Conservation (phyloP, 2,329 filamentous ascomycete genomes). For the Ceratocystis variospora region DNA sequence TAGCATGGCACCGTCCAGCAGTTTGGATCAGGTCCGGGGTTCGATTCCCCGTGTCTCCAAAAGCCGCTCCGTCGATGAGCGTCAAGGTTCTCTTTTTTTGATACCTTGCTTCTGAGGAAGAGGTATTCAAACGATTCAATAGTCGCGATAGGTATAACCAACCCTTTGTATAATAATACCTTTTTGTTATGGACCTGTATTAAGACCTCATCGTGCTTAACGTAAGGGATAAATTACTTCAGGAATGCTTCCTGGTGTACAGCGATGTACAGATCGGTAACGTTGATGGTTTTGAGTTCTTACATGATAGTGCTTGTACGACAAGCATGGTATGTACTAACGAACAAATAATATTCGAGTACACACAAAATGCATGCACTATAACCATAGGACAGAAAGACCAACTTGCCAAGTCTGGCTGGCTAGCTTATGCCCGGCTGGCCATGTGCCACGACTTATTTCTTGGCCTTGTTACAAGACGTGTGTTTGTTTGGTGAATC, state of each 20-base stretch:
- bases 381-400: no score
- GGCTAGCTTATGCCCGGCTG: background rate
- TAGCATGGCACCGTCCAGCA: constrained; percentile 5
- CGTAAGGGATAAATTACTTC: background rate
- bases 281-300: background rate
- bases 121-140: background rate
- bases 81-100: background rate
- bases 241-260: background rate
- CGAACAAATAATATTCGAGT: background rate
- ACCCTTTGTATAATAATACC: background rate
- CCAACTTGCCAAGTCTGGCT: no score
- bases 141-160: background rate
- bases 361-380: no score
- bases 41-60: constrained; percentile 17
- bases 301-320: constrained; percentile 4
- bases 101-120: background rate
- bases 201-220: background rate
- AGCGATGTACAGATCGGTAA: background rate
- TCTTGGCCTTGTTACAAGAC: background rate
- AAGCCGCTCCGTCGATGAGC: background rate
- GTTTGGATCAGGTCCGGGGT: constrained; percentile 18
- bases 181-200: no score
- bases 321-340: background rate
- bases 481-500: background rate
- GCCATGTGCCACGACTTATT: background rate